Conservation (phyloP, 139 green algal species). For the Tetraselmis chui region DNA sequence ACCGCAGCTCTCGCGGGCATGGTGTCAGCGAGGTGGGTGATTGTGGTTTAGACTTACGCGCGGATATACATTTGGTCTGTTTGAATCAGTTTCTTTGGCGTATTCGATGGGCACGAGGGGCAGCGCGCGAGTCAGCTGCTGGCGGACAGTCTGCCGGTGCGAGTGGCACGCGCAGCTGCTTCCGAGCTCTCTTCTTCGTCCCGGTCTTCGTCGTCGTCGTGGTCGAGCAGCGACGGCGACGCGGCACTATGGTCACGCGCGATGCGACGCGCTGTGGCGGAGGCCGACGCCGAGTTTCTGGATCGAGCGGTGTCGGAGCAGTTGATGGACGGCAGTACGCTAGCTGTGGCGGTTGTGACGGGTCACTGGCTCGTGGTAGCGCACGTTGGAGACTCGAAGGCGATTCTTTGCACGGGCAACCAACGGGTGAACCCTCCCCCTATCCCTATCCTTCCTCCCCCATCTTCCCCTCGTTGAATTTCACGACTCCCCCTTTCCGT, state of each 20-base stretch:
- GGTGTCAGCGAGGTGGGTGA: too few species aligned
- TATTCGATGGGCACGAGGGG: constrained; percentile 23
- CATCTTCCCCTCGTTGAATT: not conserved
- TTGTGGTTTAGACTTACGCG: too few species aligned
- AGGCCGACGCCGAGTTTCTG: constrained; percentile 5
- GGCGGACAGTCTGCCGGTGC: not conserved
- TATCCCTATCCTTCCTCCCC: too few species aligned
- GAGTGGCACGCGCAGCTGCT: too few species aligned
- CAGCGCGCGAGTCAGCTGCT: not conserved
- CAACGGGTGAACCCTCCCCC: not conserved
- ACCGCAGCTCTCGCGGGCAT: too few species aligned
- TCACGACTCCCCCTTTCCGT: too few species aligned
- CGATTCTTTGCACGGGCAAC: constrained; percentile 25
- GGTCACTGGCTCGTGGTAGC: constrained; percentile 15
- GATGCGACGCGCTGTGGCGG: not conserved
- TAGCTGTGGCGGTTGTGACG: constrained; percentile 31
- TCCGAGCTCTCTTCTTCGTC: too few species aligned
- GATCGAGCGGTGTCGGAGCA: not conserved
- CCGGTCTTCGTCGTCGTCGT: too few species aligned
- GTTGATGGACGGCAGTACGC: constrained; percentile 28
- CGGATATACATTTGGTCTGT: not conserved
- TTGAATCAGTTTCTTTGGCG: constrained; percentile 12
- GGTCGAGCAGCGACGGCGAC: too few species aligned
- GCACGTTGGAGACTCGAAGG: constrained; percentile 40
- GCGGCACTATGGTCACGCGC: not conserved